These are phyloP conservation scores for Cladophialophora immunda DNA, from an alignment of 2,329 filamentous ascomycete species.

Conservation along the genomic window DNA sequence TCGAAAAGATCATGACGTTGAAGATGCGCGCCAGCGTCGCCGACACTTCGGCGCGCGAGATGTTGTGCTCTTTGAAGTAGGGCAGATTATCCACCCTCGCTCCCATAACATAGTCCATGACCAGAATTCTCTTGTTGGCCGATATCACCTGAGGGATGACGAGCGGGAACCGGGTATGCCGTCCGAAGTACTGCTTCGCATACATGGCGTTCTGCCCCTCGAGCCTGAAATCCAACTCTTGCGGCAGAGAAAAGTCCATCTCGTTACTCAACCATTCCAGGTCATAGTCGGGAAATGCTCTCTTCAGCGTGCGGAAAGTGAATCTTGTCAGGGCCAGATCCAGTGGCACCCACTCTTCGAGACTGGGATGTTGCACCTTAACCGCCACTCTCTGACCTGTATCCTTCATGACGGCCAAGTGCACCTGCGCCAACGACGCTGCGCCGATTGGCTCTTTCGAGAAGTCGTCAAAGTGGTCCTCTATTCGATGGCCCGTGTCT, in stretches of 20 bases:
- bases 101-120: constrained; percentile 93
- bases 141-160: constrained; percentile 90
- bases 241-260: constrained; percentile 88
- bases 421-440: constrained; percentile 93
- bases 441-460: constrained; percentile 83
- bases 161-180: constrained; percentile 77
- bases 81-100: constrained; percentile 86
- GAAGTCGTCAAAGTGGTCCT: constrained; percentile 88
- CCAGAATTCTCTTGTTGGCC: constrained; percentile 86
- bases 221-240: constrained; percentile 87
- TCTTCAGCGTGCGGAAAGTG: constrained; percentile 87
- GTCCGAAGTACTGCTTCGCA: constrained; percentile 81
- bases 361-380: constrained; percentile 90
- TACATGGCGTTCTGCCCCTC: constrained; percentile 86
- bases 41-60: constrained; percentile 94
- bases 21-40: constrained; percentile 90
- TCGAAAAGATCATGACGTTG: constrained; percentile 99
- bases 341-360: constrained; percentile 89
- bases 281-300: constrained; percentile 97
- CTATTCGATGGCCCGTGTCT: constrained; percentile 81
- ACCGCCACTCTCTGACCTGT: constrained; percentile 89
- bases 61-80: constrained; percentile 83
- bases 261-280: constrained; percentile 94
- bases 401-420: constrained; percentile 82
- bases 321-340: constrained; percentile 87